Evolutionary conservation across 1,139 yeast species (phyloP), one percentile per base, ranked within the genome.

Genomic region (Magnusiomyces suaveolens): DNA sequence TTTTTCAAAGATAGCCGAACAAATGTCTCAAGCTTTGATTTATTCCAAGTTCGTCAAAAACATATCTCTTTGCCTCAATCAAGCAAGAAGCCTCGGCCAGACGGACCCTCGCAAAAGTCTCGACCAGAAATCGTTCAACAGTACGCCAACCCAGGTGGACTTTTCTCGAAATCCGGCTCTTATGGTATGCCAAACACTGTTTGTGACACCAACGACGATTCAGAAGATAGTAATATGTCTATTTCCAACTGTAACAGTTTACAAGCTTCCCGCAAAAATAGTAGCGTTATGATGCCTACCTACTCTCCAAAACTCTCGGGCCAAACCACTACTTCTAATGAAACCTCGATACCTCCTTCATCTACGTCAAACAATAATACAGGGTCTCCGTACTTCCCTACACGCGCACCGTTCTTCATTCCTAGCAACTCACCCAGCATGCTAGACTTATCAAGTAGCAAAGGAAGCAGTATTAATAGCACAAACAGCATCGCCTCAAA

Each of bases 1-100:
- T 75, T 77, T 20, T 75, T 75, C 56, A 71, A 49, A 6, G 57
- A 54, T 12, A 32, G 48, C n/a, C 36, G 57, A 18, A 43, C 48
- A 18, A 43, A 52, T 33, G 39, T 32, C 3, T 14, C 39, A 1
- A 23, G 23, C 2, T 43, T 54, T 24, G 54, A 54, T 23, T 29
- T 54, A 16, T 54, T 48, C 43, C 32, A 43, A 23, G 20, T 43
- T 14, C 20, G 36, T 12, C 6, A 8, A 29, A 29, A 12, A 8
- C 36, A 29, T 29, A 6, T 12, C 36, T 6, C 12, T 12, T 29
- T 29, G 36, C 6, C 36, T 29, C 36, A 12, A 6, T 29, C 6
- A 29, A 29, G 12, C 36, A n/a, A n/a, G n/a, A n/a, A n/a, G n/a
- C n/a, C n/a, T n/a, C n/a, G n/a, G n/a, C n/a, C n/a, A n/a, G n/a